Evolutionary conservation across 2,329 filamentous ascomycete genomes (phyloP).

Genomic region (Trichophaea hybrida): DNA sequence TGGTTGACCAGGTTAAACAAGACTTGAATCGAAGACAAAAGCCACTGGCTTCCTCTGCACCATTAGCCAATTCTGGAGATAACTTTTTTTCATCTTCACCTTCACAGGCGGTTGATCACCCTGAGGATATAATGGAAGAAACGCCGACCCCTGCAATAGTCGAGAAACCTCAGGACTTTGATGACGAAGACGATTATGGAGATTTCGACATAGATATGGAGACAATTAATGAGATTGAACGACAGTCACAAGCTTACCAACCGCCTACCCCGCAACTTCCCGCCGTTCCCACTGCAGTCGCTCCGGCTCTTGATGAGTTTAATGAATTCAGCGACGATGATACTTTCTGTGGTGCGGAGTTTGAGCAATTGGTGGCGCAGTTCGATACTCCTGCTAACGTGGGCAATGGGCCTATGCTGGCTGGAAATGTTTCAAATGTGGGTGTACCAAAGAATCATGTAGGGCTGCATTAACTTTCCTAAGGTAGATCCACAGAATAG

Average conservation of each 20-base stretch:
- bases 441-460: background rate
- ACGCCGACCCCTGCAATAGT: background rate
- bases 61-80: background rate
- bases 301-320: background rate
- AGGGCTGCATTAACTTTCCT: background rate
- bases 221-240: conserved; percentile 26
- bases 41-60: background rate
- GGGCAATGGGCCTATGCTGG: background rate
- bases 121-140: background rate
- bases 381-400: background rate
- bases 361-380: background rate
- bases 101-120: too few species aligned
- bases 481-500: conserved; percentile 12
- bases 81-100: background rate
- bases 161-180: background rate
- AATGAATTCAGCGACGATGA: conserved; percentile 3
- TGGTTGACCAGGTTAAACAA: background rate
- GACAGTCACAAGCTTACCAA: background rate
- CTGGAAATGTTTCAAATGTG: too few species aligned
- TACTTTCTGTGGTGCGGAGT: background rate
- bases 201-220: conserved; percentile 29
- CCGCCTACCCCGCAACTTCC: background rate
- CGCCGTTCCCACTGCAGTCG: background rate
- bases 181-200: conserved; percentile 22
- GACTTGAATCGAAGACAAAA: background rate